Conservation (phyloP, 2,329 filamentous ascomycete genomes). For the Colletotrichum higginsianum region DNA sequence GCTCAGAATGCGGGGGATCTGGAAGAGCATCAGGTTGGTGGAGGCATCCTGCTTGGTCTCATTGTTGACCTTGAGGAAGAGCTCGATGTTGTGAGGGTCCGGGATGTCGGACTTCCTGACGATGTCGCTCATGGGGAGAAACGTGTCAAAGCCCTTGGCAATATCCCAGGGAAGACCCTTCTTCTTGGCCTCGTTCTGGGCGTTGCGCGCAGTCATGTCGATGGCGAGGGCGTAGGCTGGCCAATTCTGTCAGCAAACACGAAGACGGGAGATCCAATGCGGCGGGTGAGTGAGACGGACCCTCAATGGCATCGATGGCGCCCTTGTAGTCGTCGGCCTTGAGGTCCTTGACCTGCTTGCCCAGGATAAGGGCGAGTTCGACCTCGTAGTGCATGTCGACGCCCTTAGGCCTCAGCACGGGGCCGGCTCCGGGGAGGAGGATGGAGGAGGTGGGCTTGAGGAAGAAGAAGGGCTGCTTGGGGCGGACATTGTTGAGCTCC, state of each 20-base stretch:
- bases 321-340: conserved; percentile 79
- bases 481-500: conserved; percentile 88
- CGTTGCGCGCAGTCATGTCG: conserved; percentile 97
- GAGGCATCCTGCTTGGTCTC: conserved; percentile 85
- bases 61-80: conserved; percentile 89
- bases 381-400: conserved; percentile 95
- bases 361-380: conserved; percentile 91
- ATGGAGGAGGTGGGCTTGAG: conserved; percentile 93
- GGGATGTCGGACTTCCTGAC: conserved; percentile 86
- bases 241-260: conserved; percentile 30
- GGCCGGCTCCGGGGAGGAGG: conserved; percentile 82
- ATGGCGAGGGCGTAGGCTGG: conserved; percentile 90
- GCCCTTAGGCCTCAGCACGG: conserved; percentile 85
- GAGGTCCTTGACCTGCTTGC: conserved; percentile 83
- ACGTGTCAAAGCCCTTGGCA: conserved; percentile 98
- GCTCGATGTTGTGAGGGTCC: conserved; percentile 89
- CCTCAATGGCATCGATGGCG: conserved; percentile 86
- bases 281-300: conserved; percentile 60
- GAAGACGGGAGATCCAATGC: neutral
- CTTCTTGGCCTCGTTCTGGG: conserved; percentile 96
- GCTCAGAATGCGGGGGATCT: conserved; percentile 87
- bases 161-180: conserved; percentile 97
- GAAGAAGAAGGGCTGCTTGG: conserved; percentile 99
- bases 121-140: conserved; percentile 86
- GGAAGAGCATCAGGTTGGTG: conserved; percentile 95